phyloP scores from a whole-genome alignment of 2,329 filamentous ascomycete genomes.

The Cercospora canescens region DNA sequence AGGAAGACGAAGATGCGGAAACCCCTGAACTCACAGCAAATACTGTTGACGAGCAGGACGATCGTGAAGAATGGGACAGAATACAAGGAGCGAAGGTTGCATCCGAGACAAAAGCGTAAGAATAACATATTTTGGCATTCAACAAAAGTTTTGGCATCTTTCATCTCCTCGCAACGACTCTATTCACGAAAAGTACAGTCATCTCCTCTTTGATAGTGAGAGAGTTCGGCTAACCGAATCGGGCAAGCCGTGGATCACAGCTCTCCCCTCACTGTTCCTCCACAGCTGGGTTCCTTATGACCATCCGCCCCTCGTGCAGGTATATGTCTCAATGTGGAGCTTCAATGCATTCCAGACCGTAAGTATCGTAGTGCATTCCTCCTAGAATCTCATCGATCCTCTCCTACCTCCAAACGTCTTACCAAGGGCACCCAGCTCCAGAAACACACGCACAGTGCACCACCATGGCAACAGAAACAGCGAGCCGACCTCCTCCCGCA shows the following conservation, averaged over 20 bases:
- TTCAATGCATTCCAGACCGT: background rate
- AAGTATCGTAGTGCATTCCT: background rate
- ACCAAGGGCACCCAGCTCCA: background rate
- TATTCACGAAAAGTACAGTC: too few species aligned
- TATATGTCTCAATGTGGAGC: conserved; percentile 1
- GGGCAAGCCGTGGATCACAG: conserved; percentile 1
- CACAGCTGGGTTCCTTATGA: conserved; percentile 9
- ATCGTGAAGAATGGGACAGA: conserved; percentile 44
- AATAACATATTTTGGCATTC: background rate
- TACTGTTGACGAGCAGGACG: conserved; percentile 39
- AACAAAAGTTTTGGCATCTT: background rate
- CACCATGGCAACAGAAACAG: conserved; percentile 29
- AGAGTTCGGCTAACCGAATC: conserved; percentile 10
- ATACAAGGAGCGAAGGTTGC: conserved; percentile 22
- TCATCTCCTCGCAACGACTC: background rate
- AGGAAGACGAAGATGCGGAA: conserved; percentile 71
- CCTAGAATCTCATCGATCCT: background rate
- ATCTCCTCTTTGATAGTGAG: too few species aligned
- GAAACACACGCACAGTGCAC: background rate
- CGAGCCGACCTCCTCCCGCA: conserved; percentile 20
- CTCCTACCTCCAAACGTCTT: background rate
- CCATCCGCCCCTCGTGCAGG: conserved; percentile 7
- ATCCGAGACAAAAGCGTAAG: background rate
- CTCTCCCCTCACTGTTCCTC: conserved; percentile 9
- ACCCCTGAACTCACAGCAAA: conserved; percentile 45